Evolutionary conservation across 2,329 filamentous ascomycete genomes (phyloP).

Genomic region (Penicillium decumbens): DNA sequence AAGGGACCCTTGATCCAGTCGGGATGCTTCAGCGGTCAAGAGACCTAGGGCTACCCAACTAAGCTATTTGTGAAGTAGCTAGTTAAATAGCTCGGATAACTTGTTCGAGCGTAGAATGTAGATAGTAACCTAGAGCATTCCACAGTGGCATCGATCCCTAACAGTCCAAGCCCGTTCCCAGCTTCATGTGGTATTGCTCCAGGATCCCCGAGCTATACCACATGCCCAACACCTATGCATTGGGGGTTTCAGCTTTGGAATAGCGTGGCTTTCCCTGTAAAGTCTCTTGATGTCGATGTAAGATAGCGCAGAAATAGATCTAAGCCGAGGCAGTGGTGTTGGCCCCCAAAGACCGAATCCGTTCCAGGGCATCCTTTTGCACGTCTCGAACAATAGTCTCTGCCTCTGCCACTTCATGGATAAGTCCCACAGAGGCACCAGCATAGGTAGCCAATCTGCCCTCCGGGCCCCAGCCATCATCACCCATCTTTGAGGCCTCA

Average conservation of each 20-base stretch:
- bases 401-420: conserved; percentile 41
- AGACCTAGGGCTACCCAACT: background rate
- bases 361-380: conserved; percentile 10
- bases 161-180: too few relatives aligned
- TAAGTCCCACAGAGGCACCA: conserved; percentile 45
- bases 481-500: conserved; percentile 38
- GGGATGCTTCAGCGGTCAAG: background rate
- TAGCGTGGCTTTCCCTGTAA: too few relatives aligned
- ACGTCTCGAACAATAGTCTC: conserved; percentile 37
- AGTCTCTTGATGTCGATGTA: background rate
- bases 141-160: too few relatives aligned
- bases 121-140: too few relatives aligned
- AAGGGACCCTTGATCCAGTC: background rate
- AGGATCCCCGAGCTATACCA: too few relatives aligned
- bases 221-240: too few relatives aligned
- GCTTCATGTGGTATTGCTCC: too few relatives aligned
- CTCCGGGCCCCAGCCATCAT: conserved; percentile 47
- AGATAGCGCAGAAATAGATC: background rate
- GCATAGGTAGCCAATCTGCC: conserved; percentile 51
- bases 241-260: too few relatives aligned
- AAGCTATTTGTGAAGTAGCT: too few relatives aligned
- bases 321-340: background rate
- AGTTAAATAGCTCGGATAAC: too few relatives aligned
- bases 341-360: conserved; percentile 4
- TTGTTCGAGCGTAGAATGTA: too few relatives aligned